Percentiles rank a stretch among this genome's conserved stretches.
Conservation (phyloP, 129 eudicot genomes). For the Tagetes patula region DNA sequence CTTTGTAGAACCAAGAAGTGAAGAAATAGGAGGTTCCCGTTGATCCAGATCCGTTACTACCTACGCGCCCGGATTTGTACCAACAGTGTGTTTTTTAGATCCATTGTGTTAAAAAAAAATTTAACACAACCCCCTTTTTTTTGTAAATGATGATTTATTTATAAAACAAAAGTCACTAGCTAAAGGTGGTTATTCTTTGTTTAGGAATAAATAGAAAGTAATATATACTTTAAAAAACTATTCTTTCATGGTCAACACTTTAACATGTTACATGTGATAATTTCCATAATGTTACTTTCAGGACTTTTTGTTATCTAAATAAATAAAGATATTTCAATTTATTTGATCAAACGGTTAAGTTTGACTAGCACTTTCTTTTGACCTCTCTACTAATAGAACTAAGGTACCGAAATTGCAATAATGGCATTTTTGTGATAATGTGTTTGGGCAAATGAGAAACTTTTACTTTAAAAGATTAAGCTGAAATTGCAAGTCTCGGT, state of each 20-base stretch:
- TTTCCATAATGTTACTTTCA: not conserved
- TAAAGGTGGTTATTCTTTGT: conserved; percentile 20
- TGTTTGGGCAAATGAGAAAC: not conserved
- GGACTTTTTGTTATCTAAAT: not conserved
- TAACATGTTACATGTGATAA: conserved; percentile 12
- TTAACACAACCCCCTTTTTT: too few relatives aligned
- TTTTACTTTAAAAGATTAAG: too few relatives aligned
- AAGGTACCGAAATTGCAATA: not conserved
- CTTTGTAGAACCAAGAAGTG: too few relatives aligned
- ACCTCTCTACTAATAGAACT: not conserved
- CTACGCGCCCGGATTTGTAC: too few relatives aligned
- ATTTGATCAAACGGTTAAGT: conserved; percentile 11
- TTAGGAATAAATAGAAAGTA: conserved; percentile 2
- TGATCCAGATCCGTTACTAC: too few relatives aligned
- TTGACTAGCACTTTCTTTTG: conserved; percentile 20
- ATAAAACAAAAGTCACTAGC: not conserved
- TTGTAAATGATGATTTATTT: too few relatives aligned
- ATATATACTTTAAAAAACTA: not conserved
- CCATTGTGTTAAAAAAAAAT: too few relatives aligned
- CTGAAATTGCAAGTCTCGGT: too few relatives aligned
- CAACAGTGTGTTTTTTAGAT: too few relatives aligned
- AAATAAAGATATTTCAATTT: conserved; percentile 20
- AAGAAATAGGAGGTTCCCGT: too few relatives aligned
- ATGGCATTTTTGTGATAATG: not conserved
- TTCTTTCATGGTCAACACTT: conserved; percentile 14